A percentile compares a stretch with the other conserved stretches of the same genome.
These are phyloP conservation scores for Ceratocystis colombiana DNA, from an alignment of 2,329 filamentous ascomycete species.

Conservation along the genomic window DNA sequence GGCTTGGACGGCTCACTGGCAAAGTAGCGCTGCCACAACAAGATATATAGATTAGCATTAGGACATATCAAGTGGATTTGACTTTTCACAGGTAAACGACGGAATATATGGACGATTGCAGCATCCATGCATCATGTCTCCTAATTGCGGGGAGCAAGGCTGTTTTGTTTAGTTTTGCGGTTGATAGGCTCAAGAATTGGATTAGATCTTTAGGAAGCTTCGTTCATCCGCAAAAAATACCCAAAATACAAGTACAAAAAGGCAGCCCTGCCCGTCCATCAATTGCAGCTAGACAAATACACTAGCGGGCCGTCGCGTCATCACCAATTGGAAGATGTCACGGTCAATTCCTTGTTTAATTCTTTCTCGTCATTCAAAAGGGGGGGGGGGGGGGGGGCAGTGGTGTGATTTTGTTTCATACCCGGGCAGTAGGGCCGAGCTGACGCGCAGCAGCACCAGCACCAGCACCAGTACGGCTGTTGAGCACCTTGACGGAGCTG, in stretches of 20 bases:
- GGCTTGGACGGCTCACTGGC: constrained; percentile 38
- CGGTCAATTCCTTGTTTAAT: neutral
- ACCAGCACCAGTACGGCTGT: constrained; percentile 32
- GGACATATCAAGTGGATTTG: neutral
- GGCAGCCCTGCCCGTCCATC: neutral
- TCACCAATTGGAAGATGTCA: neutral
- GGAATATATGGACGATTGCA: neutral
- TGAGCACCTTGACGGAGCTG: constrained; percentile 52
- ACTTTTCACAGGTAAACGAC: neutral
- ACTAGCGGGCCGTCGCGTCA: neutral
- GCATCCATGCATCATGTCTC: neutral
- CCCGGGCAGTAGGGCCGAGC: constrained; percentile 22
- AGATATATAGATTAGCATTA: constrained; percentile 12
- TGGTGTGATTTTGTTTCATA: constrained; percentile 16
- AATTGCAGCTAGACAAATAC: neutral
- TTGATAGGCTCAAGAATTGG: neutral
- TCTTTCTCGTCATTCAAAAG: neutral
- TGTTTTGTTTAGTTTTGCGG: neutral
- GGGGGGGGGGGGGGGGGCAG: too few relatives aligned
- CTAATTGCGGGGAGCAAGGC: constrained; percentile 1
- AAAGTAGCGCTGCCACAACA: constrained; percentile 43
- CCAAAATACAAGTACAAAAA: neutral
- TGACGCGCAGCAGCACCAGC: constrained; percentile 34
- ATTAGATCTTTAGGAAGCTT: neutral
- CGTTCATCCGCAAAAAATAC: neutral